Conservation (phyloP, 169 alveolate species). For the Eimeria sp. region DNA sequence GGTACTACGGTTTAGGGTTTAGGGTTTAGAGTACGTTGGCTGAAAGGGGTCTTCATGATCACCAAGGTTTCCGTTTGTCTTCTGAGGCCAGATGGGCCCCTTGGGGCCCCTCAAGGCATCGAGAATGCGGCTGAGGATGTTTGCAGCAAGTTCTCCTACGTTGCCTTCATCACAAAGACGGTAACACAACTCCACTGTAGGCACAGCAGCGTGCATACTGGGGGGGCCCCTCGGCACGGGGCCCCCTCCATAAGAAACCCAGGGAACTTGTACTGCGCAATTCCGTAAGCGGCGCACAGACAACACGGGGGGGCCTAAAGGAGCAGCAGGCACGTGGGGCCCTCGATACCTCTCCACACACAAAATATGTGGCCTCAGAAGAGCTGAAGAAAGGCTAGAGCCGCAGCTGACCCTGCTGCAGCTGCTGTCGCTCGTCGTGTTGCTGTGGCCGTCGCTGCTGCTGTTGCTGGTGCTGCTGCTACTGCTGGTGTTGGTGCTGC, state of each 20-base stretch:
- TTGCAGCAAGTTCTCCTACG: slow-evolving; percentile 6
- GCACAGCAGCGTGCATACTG: neutral
- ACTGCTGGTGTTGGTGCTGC: neutral
- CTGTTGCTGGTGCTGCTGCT: neutral
- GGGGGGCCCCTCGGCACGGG: neutral
- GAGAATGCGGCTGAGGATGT: neutral
- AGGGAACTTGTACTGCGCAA: neutral
- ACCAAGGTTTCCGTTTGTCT: neutral
- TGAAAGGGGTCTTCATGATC: neutral
- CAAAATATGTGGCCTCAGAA: too few relatives aligned
- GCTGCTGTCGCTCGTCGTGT: neutral
- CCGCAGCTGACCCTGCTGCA: neutral
- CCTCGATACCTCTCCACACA: too few relatives aligned
- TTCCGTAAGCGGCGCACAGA: neutral
- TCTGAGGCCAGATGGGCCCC: slow-evolving; percentile 29
- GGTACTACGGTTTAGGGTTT: slow-evolving; percentile 34
- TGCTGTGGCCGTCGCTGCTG: neutral
- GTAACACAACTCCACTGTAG: neutral
- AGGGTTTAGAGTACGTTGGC: neutral
- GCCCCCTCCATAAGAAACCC: neutral
- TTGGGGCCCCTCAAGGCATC: slow-evolving; percentile 67
- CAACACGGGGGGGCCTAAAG: neutral
- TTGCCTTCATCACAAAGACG: slow-evolving; percentile 1
- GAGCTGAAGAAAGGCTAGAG: neutral
- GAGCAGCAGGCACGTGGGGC: too few relatives aligned